Conservation (phyloP, 1,139 yeast genomes). For the Nadsonia starkeyi-henricii region DNA sequence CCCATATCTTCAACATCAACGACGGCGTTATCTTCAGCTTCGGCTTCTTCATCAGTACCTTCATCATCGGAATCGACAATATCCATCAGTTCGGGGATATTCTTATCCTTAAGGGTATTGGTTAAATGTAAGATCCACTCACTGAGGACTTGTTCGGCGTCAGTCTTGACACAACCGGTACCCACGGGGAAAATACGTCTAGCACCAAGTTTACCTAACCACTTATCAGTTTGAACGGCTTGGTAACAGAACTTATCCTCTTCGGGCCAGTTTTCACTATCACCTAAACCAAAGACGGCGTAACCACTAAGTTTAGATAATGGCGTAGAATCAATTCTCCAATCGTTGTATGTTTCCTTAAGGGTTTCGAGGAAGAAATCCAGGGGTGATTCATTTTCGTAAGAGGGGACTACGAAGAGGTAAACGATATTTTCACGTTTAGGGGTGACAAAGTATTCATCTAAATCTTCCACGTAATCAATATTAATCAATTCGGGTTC, state of each 20-base stretch:
- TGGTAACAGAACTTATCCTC: conserved; percentile 71
- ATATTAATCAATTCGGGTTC: conserved; percentile 50
- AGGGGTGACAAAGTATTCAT: conserved; percentile 61
- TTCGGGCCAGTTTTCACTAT: conserved; percentile 68
- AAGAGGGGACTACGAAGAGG: conserved; percentile 70
- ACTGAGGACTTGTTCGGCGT: conserved; percentile 44
- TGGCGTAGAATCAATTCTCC: conserved; percentile 74
- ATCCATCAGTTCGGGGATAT: conserved; percentile 30
- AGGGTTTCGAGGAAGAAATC: conserved; percentile 76
- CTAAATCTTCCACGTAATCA: conserved; percentile 76
- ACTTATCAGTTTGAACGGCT: conserved; percentile 59
- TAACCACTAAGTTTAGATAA: conserved; percentile 53
- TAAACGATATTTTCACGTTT: conserved; percentile 34
- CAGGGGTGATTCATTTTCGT: conserved; percentile 84
- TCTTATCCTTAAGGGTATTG: conserved; percentile 48
- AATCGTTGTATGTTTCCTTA: conserved; percentile 70
- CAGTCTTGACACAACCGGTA: conserved; percentile 66
- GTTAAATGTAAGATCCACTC: conserved; percentile 57
- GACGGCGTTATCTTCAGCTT: conserved; percentile 26
- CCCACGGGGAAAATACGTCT: conserved; percentile 77
- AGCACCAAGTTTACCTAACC: conserved; percentile 72
- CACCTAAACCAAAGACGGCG: conserved; percentile 80
- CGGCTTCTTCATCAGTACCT: conserved; percentile 28
- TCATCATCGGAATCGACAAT: conserved; percentile 36
- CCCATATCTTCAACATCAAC: conserved; percentile 87